Percentiles rank a stretch among this genome's conserved stretches.
Conservation (phyloP, 106 monocot species). For the Dactylorhiza incarnata region DNA sequence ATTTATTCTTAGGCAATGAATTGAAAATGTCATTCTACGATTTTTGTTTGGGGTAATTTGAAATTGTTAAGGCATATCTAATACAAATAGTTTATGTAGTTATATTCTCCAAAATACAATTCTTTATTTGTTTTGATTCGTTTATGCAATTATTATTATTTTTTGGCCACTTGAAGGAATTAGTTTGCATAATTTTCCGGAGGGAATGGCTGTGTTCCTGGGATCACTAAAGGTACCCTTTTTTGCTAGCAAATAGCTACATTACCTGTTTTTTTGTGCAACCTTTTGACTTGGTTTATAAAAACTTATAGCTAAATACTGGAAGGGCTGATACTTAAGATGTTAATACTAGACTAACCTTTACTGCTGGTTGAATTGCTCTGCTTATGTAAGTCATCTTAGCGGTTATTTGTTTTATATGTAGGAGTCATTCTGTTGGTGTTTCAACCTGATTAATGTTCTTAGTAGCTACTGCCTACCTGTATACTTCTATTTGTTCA, state of each 20-base stretch:
- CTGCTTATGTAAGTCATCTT: neutral
- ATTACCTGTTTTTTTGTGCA: neutral
- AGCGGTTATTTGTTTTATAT: neutral
- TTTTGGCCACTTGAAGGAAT: constrained; percentile 63
- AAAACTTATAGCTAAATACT: neutral
- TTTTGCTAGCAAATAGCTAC: neutral
- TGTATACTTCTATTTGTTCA: neutral
- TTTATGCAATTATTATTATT: constrained; percentile 3
- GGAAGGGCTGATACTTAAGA: neutral
- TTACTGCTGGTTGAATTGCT: neutral
- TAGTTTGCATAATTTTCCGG: constrained; percentile 97
- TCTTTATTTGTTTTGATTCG: neutral
- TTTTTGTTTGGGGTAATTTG: no score
- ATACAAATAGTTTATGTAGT: neutral
- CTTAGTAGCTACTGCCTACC: neutral
- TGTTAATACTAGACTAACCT: neutral
- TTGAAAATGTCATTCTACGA: no score
- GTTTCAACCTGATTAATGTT: neutral
- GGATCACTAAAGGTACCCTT: constrained; percentile 84
- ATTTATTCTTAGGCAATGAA: no score
- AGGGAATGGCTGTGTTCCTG: constrained; percentile 99
- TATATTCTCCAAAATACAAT: neutral
- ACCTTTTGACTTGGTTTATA: neutral
- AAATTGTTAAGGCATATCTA: neutral
- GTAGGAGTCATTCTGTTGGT: neutral